A percentile compares a stretch with the other conserved stretches of the same genome.
Conservation (phyloP, 768 basidiomycete species). For the Infundibulicybe gibba region DNA sequence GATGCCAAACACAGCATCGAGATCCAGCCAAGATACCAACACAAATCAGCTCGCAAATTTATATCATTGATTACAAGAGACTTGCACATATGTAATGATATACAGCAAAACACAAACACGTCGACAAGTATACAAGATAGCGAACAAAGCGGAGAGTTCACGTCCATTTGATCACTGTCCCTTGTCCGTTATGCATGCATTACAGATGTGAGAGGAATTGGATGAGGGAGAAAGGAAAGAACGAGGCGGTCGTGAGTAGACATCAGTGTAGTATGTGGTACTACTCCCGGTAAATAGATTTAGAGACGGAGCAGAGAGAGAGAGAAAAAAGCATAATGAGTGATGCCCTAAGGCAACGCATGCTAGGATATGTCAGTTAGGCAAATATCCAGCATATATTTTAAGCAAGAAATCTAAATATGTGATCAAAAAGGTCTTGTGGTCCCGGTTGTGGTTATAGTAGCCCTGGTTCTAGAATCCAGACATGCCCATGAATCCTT, state of each 20-base stretch:
- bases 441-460: too few relatives aligned
- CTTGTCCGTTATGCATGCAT: constrained; percentile 31
- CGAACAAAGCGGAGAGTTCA: constrained; percentile 46
- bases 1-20: too few relatives aligned
- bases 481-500: constrained; percentile 31
- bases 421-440: too few relatives aligned
- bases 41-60: neutral
- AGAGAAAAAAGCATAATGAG: neutral
- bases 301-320: constrained; percentile 1
- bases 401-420: constrained; percentile 3
- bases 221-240: too few relatives aligned
- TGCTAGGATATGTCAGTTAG: neutral
- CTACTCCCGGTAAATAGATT: neutral
- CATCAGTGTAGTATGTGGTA: constrained; percentile 4
- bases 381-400: neutral
- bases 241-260: constrained; percentile 13
- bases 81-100: constrained; percentile 10
- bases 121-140: constrained; percentile 35
- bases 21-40: too few relatives aligned
- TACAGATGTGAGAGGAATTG: constrained; percentile 13
- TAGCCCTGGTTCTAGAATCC: neutral
- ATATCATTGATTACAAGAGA: too few relatives aligned
- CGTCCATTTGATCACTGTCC: constrained; percentile 52
- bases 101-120: constrained; percentile 26
- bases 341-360: neutral